Base-by-base conservation (phyloP, 805 yeast species). In the Jamesozyma rosinii region DNA sequence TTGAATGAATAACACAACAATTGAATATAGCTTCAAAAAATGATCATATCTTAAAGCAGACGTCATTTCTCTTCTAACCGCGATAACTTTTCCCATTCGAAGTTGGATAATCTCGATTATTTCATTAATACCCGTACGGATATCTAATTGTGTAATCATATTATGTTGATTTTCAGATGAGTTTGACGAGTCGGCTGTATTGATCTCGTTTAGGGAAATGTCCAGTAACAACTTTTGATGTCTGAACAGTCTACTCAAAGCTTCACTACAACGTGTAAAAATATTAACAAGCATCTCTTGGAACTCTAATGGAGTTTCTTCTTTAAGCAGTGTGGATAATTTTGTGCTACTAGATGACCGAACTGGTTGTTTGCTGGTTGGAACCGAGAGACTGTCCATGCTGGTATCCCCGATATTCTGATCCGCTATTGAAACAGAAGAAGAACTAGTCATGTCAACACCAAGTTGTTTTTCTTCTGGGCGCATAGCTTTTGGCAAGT, bases 141-240 rank as follows among this genome's bases (percentile, higher is more conserved):
- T 76, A 54, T 84, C 95, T 37, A 86, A 59, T 14, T 78, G 72
- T 63, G 80, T 72, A 5, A 81, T 61, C 51, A 63, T 56, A 41
- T 60, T 58, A 17, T 61, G 57, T 34, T 59, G 61, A 40, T 58
- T 57, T 24, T 44, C 50, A 0, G 68, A 58, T 13, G 44, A 49
- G 26, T 39, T 43, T 38, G 58, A 62, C 5, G 51, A 60, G 15
- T 29, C 43, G 5, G 30, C 5, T 3, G 51, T 43, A 31, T 45
- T 45, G 3, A 66, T 38, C 54, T 71, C 66, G 40, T 71, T 74
- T 26, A 82, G 62, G 0, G 94, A 79, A 42, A 83, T 57, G 50
- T 86, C 92, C 13, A 92, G 68, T 24, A 90, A 61, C 4, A 85
- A 53, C 59, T 87, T 88, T 57, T 88, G 95, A 45, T 88, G 95